These are phyloP conservation scores for Russula abietina DNA, from an alignment of 768 basidiomycete species.

Conservation along the genomic window DNA sequence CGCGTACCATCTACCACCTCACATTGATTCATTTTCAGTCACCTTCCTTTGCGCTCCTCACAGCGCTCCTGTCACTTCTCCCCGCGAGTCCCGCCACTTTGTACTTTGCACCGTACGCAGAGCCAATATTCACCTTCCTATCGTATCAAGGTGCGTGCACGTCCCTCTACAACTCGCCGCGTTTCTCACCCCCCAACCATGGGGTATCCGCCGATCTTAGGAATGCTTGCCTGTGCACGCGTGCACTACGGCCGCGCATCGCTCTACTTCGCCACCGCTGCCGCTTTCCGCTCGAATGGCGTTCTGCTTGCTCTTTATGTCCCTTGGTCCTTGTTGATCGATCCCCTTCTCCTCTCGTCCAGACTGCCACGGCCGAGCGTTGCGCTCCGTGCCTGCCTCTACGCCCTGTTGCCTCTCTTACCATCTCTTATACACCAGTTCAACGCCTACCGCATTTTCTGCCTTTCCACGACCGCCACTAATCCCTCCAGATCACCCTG, in stretches of 20 bases:
- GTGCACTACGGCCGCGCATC: slow-evolving; percentile 51
- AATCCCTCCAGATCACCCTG: slow-evolving; percentile 39
- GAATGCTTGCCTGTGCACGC: slow-evolving; percentile 53
- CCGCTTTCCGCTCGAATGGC: slow-evolving; percentile 71
- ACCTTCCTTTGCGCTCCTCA: slow-evolving; percentile 52
- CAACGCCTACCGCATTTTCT: slow-evolving; percentile 62
- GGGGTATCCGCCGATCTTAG: slow-evolving; percentile 30
- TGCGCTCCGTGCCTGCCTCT: slow-evolving; percentile 35
- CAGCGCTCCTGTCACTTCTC: slow-evolving; percentile 64
- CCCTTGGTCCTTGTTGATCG: slow-evolving; percentile 61
- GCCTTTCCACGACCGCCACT: slow-evolving; percentile 34
- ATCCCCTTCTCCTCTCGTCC: slow-evolving; percentile 39
- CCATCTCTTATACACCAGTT: slow-evolving; percentile 75
- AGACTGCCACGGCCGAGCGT: slow-evolving; percentile 34
- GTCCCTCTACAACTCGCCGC: slow-evolving; percentile 8
- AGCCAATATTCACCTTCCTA: slow-evolving; percentile 79
- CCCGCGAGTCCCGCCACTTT: slow-evolving; percentile 75
- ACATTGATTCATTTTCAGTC: slow-evolving; percentile 52
- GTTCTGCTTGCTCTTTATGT: slow-evolving; percentile 72
- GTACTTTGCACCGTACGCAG: slow-evolving; percentile 67
- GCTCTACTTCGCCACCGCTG: slow-evolving; percentile 56
- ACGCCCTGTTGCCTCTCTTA: slow-evolving; percentile 43
- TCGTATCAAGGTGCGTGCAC: slow-evolving; percentile 60
- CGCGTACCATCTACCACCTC: slow-evolving; percentile 49
- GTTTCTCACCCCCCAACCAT: not conserved